Base-by-base conservation (phyloP, 225 moss, liverwort and hornwort species). In the Bryum argenteum region DNA sequence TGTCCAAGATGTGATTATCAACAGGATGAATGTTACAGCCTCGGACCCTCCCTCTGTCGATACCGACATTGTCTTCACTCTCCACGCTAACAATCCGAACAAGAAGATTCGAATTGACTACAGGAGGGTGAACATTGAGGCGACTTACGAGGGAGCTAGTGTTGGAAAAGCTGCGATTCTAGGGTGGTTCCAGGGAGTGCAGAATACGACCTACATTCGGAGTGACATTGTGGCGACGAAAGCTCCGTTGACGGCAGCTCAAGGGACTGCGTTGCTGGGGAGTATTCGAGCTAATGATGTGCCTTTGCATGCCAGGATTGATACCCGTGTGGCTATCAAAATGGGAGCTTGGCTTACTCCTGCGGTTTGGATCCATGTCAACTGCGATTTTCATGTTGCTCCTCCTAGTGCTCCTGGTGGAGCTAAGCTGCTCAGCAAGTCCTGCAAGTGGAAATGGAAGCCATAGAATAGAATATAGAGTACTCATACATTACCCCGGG, bases 381-480 rank as follows among this genome's bases (percentile, higher is more conserved):
- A 58, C 16, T 87, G 87, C 9, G 54, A 67, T 11, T 63, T 87
- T 19, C 78, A 50, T 9, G 87, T 87, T 0, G 83, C 83, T 50
- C 87, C 87, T 57, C 86, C 84, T 11, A 81, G 43, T 48, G 80
- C 87, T 28, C 83, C 87, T 2, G 76, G 76, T 7, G 87, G 84
- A 10, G 84, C 84, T 0, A 28, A 81, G 20, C 69, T 87, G 47
- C 72, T 87, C 40, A 81, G 57, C 67, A 83, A 81, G 66, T 69
- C 78, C 1, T 87, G 87, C 51, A 78, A 81, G 70, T 87, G 83
- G 87, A 83, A 83, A 53, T 81, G 87, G 87, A 81, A 67, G 15
- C 71, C 77, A 33, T 33, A 33, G 33, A 33, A 33, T 2, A 28
- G 7, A 33, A 33, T 33, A 33, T 33, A 33, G 33, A 33, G 33